Conservation (phyloP, 192 early-diverging fungal species). For the Thoreauomyces humboldtii region DNA sequence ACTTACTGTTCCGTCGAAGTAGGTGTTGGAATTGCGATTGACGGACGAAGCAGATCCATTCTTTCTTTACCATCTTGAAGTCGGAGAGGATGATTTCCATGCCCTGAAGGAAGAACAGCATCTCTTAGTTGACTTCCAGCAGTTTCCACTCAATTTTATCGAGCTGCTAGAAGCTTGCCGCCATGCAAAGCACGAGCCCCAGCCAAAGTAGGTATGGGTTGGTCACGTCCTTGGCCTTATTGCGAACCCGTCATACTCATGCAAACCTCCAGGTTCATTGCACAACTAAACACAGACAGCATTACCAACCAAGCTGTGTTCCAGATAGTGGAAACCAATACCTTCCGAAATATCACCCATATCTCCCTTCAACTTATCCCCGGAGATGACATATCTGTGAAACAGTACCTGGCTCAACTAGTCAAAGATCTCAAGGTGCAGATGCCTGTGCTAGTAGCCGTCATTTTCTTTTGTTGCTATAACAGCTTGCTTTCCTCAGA, state of each 20-base stretch:
- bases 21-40: conserved; percentile 40
- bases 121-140: conserved; percentile 52
- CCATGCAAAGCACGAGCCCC: conserved; percentile 7
- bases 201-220: conserved; percentile 43
- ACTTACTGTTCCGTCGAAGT: neutral
- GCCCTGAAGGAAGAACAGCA: conserved; percentile 44
- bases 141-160: conserved; percentile 50
- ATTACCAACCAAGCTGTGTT: conserved; percentile 27
- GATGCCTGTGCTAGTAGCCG: neutral
- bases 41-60: conserved; percentile 50
- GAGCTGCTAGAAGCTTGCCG: conserved; percentile 47
- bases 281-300: conserved; percentile 28
- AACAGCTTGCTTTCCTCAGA: neutral
- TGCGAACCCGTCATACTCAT: too few relatives aligned
- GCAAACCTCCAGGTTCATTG: conserved; percentile 41
- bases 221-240: too few relatives aligned
- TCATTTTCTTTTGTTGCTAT: too few relatives aligned
- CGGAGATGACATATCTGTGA: conserved; percentile 48
- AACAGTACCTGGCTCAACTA: conserved; percentile 48
- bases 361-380: conserved; percentile 43
- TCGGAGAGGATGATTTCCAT: conserved; percentile 56
- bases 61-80: conserved; percentile 44
- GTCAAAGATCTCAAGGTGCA: conserved; percentile 46
- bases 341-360: conserved; percentile 56
- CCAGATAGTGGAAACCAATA: conserved; percentile 52